These are phyloP conservation scores for Zygoascus flipseniorum DNA, from an alignment of 805 yeast species.

Conservation along the genomic window DNA sequence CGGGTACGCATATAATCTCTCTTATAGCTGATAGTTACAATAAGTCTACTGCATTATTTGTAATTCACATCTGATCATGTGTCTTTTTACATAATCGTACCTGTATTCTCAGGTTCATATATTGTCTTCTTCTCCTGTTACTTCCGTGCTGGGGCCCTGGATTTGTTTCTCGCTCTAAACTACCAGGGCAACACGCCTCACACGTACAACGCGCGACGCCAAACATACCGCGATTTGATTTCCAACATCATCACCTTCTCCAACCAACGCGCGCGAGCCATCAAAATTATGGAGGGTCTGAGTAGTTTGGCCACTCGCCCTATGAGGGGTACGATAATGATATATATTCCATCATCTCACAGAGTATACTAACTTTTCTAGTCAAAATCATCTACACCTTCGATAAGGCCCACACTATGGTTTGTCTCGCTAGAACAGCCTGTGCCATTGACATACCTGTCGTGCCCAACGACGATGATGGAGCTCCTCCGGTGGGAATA, in stretches of 20 bases:
- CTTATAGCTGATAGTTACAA: no score
- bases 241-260: neutral
- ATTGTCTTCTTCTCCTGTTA: no score
- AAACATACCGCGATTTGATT: neutral
- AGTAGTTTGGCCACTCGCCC: neutral
- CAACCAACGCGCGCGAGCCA: neutral
- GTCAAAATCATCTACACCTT: constrained; percentile 33
- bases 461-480: constrained; percentile 18
- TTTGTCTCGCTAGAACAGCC: constrained; percentile 28
- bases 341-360: neutral
- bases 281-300: neutral
- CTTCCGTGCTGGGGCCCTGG: no score
- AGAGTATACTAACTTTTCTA: neutral
- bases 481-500: constrained; percentile 19
- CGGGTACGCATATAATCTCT: no score
- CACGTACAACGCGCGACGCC: neutral
- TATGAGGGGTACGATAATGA: neutral
- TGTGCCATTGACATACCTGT: constrained; percentile 18
- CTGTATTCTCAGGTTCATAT: no score
- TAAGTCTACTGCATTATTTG: no score
- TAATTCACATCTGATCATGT: no score
- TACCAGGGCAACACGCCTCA: neutral
- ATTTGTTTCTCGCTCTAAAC: no score
- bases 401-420: constrained; percentile 25
- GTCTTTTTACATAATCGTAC: no score